Percentiles rank a stretch among this genome's conserved stretches.
These are phyloP conservation scores for Aspergillus cejpii DNA, from an alignment of 2,329 filamentous ascomycete species.

Conservation along the genomic window DNA sequence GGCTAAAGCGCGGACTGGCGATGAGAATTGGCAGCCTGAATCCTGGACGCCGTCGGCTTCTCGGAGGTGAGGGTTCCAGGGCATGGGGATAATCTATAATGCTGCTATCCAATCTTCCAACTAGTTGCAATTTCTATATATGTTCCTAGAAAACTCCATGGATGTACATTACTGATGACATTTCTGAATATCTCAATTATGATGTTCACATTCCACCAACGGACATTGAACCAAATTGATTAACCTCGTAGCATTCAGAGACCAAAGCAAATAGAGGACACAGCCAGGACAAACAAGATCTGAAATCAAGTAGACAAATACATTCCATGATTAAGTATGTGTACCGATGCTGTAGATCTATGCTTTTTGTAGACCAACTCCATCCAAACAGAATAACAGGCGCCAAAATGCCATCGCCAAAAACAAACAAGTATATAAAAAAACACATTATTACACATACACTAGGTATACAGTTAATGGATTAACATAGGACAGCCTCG, in stretches of 20 bases:
- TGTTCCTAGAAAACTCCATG: no score
- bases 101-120: no score
- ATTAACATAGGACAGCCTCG: constrained; percentile 37
- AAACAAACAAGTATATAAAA: constrained; percentile 17
- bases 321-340: background rate
- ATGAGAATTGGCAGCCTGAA: constrained; percentile 62
- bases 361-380: constrained; percentile 6
- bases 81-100: no score
- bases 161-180: no score
- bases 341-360: background rate
- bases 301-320: background rate
- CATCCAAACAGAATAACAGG: constrained; percentile 10
- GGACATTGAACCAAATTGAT: no score
- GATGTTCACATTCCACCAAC: no score
- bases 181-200: no score
- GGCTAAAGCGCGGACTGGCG: constrained; percentile 49
- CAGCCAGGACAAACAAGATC: no score
- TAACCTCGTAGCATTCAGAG: no score
- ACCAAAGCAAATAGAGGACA: no score
- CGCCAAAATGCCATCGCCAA: constrained; percentile 24
- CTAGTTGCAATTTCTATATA: no score
- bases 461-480: constrained; percentile 1
- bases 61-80: constrained; percentile 26
- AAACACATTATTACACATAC: constrained; percentile 4
- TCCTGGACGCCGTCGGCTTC: constrained; percentile 52